A percentile compares a stretch with the other conserved stretches of the same genome.
phyloP scores from a whole-genome alignment of 1,284 basidiomycete species.

The Ustilago esculenta region DNA sequence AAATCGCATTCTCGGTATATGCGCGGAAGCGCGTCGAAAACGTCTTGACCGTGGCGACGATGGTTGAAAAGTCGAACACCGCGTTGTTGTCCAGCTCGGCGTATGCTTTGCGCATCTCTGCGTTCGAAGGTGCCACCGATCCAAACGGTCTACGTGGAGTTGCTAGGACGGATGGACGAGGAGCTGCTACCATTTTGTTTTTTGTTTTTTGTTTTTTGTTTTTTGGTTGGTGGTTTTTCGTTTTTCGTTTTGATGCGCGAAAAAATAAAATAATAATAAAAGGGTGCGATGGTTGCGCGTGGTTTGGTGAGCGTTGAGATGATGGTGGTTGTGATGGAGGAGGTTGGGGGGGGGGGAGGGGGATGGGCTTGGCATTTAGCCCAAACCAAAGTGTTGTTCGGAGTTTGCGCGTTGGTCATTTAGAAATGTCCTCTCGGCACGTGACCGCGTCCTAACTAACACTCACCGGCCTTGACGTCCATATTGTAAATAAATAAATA shows the following conservation, averaged over 20 bases:
- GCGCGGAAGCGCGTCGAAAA: slow-evolving; percentile 51
- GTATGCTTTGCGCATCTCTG: slow-evolving; percentile 48
- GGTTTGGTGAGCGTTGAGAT: too few relatives aligned
- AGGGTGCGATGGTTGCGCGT: too few relatives aligned
- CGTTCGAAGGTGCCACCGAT: slow-evolving; percentile 30
- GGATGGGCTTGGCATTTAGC: too few relatives aligned
- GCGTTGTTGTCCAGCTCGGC: slow-evolving; percentile 47
- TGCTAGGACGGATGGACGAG: slow-evolving; percentile 37
- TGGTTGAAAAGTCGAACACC: slow-evolving; percentile 55
- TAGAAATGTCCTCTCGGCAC: too few relatives aligned
- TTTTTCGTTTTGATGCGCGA: too few relatives aligned
- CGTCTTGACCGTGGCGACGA: slow-evolving; percentile 42
- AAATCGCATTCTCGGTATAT: slow-evolving; percentile 54
- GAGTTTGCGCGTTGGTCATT: too few relatives aligned
- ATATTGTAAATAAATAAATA: too few relatives aligned
- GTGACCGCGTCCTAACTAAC: slow-evolving; percentile 48
- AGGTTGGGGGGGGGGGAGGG: too few relatives aligned
- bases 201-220: too few relatives aligned
- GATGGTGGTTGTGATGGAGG: slow-evolving; percentile 12
- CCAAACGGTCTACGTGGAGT: slow-evolving; percentile 42
- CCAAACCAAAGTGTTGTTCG: slow-evolving; percentile 33
- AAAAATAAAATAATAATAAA: too few relatives aligned
- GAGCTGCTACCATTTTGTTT: slow-evolving; percentile 24
- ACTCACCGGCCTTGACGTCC: too few relatives aligned
- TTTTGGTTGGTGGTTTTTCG: too few relatives aligned